phyloP scores from a whole-genome alignment of 2,329 filamentous ascomycete species.

The Thyridium curvatum region DNA sequence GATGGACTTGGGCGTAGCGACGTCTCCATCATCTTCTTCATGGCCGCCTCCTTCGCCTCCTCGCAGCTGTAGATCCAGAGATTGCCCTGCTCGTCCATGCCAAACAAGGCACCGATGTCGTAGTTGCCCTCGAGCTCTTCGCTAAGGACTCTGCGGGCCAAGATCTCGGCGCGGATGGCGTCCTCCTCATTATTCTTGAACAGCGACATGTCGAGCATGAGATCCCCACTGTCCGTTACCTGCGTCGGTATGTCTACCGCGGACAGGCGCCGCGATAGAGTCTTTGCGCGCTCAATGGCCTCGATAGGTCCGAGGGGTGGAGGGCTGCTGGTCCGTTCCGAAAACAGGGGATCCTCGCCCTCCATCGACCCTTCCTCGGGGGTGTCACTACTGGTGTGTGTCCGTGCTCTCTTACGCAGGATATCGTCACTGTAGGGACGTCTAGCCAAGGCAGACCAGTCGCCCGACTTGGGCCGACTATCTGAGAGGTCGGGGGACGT shows the following conservation, averaged over 20 bases:
- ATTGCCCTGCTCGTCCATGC: slow-evolving; percentile 91
- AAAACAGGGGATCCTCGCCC: slow-evolving; percentile 28
- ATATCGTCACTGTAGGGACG: slow-evolving; percentile 50
- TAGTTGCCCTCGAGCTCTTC: slow-evolving; percentile 94
- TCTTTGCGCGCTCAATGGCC: slow-evolving; percentile 75
- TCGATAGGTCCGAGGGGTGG: slow-evolving; percentile 66
- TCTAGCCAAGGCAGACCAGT: slow-evolving; percentile 38
- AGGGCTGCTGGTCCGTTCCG: slow-evolving; percentile 67
- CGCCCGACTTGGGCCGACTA: slow-evolving; percentile 40
- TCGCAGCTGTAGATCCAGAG: slow-evolving; percentile 99
- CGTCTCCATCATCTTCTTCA: slow-evolving; percentile 54
- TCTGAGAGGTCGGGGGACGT: slow-evolving; percentile 44
- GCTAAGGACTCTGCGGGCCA: slow-evolving; percentile 84
- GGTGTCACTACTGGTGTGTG: slow-evolving; percentile 19
- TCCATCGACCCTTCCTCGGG: slow-evolving; percentile 27
- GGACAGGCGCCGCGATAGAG: slow-evolving; percentile 80
- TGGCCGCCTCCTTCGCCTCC: slow-evolving; percentile 85
- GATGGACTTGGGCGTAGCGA: slow-evolving; percentile 40
- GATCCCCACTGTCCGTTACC: slow-evolving; percentile 85
- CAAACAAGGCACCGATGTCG: slow-evolving; percentile 91
- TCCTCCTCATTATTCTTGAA: slow-evolving; percentile 95
- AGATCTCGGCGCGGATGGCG: slow-evolving; percentile 82
- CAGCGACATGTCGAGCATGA: slow-evolving; percentile 97
- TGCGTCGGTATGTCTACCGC: slow-evolving; percentile 88
- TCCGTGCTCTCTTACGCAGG: slow-evolving; percentile 40